These are phyloP conservation scores for Mercurialis annua DNA, from an alignment of 345 rosid species.

Conservation along the genomic window DNA sequence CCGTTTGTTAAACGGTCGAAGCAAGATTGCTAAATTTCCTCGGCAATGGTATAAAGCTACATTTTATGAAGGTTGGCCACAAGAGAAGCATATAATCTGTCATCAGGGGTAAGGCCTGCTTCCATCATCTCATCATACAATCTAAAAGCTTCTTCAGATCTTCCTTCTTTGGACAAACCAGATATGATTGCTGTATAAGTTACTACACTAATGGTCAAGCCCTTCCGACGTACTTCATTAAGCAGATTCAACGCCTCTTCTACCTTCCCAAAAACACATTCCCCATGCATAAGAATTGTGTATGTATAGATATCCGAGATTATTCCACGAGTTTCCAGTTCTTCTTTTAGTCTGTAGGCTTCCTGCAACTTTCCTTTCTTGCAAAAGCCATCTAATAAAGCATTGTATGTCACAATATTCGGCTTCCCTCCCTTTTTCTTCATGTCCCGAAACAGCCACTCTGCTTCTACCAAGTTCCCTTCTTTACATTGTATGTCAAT, in stretches of 20 bases:
- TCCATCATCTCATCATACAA: slow-evolving; percentile 60
- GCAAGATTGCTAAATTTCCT: not conserved
- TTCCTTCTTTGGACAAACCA: slow-evolving; percentile 68
- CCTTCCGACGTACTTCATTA: slow-evolving; percentile 46
- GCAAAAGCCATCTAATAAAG: slow-evolving; percentile 57
- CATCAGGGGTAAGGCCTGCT: slow-evolving; percentile 57
- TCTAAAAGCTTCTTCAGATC: slow-evolving; percentile 74
- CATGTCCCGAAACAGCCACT: slow-evolving; percentile 61
- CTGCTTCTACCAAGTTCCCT: slow-evolving; percentile 75
- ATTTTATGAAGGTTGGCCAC: slow-evolving; percentile 58
- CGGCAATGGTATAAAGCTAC: no score
- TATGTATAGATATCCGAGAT: slow-evolving; percentile 58
- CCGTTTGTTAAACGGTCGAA: not conserved
- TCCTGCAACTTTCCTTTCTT: slow-evolving; percentile 67
- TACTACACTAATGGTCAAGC: slow-evolving; percentile 43
- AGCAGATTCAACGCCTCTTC: slow-evolving; percentile 68
- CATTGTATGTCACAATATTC: slow-evolving; percentile 54
- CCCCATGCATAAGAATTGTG: slow-evolving; percentile 73
- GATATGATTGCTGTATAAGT: slow-evolving; percentile 66
- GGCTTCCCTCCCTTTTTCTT: slow-evolving; percentile 49
- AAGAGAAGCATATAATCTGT: slow-evolving; percentile 67
- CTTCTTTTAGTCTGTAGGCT: slow-evolving; percentile 51
- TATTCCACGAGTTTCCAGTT: slow-evolving; percentile 54
- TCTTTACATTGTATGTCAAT: slow-evolving; percentile 75
- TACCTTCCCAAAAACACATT: slow-evolving; percentile 56